Conservation (phyloP, 1,284 basidiomycete species). For the Anthracocystis panici-leucophaei region DNA sequence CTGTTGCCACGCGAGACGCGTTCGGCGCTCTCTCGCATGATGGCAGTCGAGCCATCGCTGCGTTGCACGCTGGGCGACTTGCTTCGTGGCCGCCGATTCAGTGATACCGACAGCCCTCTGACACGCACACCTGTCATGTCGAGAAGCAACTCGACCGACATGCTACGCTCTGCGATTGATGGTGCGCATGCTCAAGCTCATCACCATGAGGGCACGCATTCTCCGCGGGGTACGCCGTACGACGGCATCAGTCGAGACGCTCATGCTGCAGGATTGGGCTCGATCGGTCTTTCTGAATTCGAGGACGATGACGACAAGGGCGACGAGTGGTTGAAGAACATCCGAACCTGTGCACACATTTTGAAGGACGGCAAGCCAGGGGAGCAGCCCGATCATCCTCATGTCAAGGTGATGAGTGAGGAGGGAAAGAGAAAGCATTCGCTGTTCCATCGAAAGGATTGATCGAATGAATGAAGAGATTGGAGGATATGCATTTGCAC, state of each 20-base stretch:
- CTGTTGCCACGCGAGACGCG: constrained; percentile 86
- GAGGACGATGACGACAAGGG: constrained; percentile 70
- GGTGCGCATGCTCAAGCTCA: constrained; percentile 29
- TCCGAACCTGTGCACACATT: constrained; percentile 67
- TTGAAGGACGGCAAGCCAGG: constrained; percentile 47
- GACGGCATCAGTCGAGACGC: constrained; percentile 48
- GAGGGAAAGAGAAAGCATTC: constrained; percentile 62
- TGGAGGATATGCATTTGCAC: constrained; percentile 7
- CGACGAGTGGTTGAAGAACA: constrained; percentile 70
- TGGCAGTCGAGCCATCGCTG: constrained; percentile 86
- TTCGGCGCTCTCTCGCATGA: constrained; percentile 88
- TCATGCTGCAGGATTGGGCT: constrained; percentile 45
- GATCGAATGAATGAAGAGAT: not conserved
- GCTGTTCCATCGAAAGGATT: constrained; percentile 63
- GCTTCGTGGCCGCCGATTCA: constrained; percentile 77
- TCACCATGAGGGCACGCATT: constrained; percentile 22
- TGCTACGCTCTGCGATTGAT: constrained; percentile 47
- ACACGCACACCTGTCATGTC: constrained; percentile 63
- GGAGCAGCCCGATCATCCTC: constrained; percentile 64
- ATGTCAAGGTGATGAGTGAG: constrained; percentile 59
- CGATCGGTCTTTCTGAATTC: constrained; percentile 56
- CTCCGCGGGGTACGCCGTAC: constrained; percentile 18
- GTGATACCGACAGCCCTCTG: constrained; percentile 60
- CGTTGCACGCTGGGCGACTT: constrained; percentile 95
- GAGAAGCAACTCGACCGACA: constrained; percentile 55